These are phyloP conservation scores for Cryptococcus sp. DNA, from an alignment of 1,284 basidiomycete genomes.

Conservation along the genomic window DNA sequence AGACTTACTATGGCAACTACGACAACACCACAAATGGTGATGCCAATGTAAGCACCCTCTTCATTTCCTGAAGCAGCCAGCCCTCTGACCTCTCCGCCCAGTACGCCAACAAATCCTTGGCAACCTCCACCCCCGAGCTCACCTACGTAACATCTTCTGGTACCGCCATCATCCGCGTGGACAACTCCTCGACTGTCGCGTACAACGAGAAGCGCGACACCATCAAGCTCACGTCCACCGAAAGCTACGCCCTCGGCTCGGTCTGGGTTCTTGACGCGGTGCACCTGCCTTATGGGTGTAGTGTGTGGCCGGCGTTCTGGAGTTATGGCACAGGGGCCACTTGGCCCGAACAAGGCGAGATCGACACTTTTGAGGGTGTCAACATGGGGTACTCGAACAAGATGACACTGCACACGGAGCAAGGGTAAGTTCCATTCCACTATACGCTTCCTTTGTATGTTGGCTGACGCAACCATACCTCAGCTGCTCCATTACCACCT, in stretches of 20 bases:
- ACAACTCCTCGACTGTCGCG: constrained; percentile 34
- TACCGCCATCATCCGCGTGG: constrained; percentile 61
- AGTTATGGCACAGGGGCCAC: constrained; percentile 37
- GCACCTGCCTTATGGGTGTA: constrained; percentile 58
- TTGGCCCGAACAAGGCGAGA: constrained; percentile 71
- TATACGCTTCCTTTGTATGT: not conserved
- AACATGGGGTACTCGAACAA: constrained; percentile 74
- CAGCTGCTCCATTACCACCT: constrained; percentile 29
- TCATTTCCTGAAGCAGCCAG: not conserved
- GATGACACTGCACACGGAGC: constrained; percentile 67
- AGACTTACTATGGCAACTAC: constrained; percentile 14
- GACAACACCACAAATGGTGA: constrained; percentile 23
- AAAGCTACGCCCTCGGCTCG: constrained; percentile 61
- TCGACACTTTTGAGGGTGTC: constrained; percentile 75
- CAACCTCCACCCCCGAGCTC: constrained; percentile 54
- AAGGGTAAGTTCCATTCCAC: constrained; percentile 14
- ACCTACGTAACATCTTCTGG: constrained; percentile 62
- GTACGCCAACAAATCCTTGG: constrained; percentile 58
- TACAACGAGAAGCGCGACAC: constrained; percentile 67
- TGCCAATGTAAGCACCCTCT: constrained; percentile 12
- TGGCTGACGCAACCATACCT: constrained; percentile 2
- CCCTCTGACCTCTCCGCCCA: not conserved
- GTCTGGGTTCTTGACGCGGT: constrained; percentile 65
- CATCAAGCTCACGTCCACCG: constrained; percentile 61
- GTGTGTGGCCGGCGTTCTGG: constrained; percentile 40